Evolutionary conservation across 2,329 filamentous ascomycete species (phyloP).

Genomic region (Curvularia lunata): DNA sequence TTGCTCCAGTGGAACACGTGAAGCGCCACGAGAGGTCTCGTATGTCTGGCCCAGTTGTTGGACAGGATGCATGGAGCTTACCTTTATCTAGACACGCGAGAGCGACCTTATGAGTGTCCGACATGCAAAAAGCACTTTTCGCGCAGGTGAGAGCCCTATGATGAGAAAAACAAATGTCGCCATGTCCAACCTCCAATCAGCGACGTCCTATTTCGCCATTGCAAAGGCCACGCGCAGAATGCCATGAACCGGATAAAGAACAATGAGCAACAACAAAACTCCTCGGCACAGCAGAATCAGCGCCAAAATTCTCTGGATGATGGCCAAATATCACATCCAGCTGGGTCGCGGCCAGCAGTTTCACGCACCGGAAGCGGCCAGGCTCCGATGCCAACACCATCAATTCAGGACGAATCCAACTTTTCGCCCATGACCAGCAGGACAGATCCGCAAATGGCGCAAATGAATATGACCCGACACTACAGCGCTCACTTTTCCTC

Average conservation of each 20-base stretch:
- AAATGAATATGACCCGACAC: constrained; percentile 28
- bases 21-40: constrained; percentile 63
- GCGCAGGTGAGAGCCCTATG: constrained; percentile 52
- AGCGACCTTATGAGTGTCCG: constrained; percentile 61
- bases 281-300: constrained; percentile 33
- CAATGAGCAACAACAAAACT: constrained; percentile 38
- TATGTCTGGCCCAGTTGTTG: constrained; percentile 41
- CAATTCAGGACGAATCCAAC: constrained; percentile 31
- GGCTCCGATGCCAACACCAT: constrained; percentile 29
- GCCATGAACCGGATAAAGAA: constrained; percentile 46
- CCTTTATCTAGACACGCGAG: constrained; percentile 56
- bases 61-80: constrained; percentile 28
- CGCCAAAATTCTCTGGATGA: constrained; percentile 23
- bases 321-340: constrained; percentile 25
- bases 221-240: constrained; percentile 57
- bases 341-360: constrained; percentile 3
- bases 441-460: constrained; percentile 33
- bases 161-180: constrained; percentile 3
- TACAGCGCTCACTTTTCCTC: constrained; percentile 24
- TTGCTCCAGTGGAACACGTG: constrained; percentile 53
- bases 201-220: constrained; percentile 59
- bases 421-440: constrained; percentile 37
- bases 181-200: constrained; percentile 41
- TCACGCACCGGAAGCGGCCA: constrained; percentile 28
- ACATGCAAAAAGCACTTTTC: constrained; percentile 63